A percentile compares a stretch with the other conserved stretches of the same genome.
Evolutionary conservation across 352 stramenopile species (phyloP).

Genomic region (Phytophthora crassamura): DNA sequence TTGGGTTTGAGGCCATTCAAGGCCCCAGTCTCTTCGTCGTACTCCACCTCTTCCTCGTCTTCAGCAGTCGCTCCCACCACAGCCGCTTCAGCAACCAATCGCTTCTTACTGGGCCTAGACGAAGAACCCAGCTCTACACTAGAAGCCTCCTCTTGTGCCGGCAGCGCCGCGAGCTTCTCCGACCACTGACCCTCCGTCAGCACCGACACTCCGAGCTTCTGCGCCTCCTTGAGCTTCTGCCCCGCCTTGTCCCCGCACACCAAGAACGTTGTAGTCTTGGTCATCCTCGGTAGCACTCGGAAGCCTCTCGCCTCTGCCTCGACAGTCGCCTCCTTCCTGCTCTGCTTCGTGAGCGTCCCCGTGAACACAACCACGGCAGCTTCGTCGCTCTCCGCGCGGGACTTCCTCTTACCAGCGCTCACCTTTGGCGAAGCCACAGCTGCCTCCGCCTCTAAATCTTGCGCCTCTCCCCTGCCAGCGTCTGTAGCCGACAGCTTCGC

Average conservation of each 20-base stretch:
- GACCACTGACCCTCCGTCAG: constrained; percentile 54
- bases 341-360: constrained; percentile 46
- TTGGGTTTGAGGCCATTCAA: constrained; percentile 53
- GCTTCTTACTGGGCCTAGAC: constrained; percentile 20
- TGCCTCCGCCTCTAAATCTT: neutral
- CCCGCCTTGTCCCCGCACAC: constrained; percentile 60
- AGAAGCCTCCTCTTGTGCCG: neutral
- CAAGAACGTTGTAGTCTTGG: constrained; percentile 49
- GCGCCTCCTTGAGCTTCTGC: constrained; percentile 51
- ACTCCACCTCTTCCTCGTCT: constrained; percentile 28
- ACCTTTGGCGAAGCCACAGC: neutral
- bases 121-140: neutral
- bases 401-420: constrained; percentile 20
- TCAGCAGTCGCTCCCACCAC: neutral
- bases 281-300: constrained; percentile 45
- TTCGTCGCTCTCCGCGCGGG: constrained; percentile 6
- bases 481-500: constrained; percentile 26
- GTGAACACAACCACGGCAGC: constrained; percentile 31
- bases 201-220: constrained; percentile 49
- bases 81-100: constrained; percentile 17
- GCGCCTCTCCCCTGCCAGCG: neutral
- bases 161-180: constrained; percentile 15
- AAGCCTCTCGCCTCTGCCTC: constrained; percentile 47
- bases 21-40: constrained; percentile 51
- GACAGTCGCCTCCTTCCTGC: constrained; percentile 46